These are phyloP conservation scores for Arachnomyces sp. DNA, from an alignment of 2,329 filamentous ascomycete genomes.

Conservation along the genomic window DNA sequence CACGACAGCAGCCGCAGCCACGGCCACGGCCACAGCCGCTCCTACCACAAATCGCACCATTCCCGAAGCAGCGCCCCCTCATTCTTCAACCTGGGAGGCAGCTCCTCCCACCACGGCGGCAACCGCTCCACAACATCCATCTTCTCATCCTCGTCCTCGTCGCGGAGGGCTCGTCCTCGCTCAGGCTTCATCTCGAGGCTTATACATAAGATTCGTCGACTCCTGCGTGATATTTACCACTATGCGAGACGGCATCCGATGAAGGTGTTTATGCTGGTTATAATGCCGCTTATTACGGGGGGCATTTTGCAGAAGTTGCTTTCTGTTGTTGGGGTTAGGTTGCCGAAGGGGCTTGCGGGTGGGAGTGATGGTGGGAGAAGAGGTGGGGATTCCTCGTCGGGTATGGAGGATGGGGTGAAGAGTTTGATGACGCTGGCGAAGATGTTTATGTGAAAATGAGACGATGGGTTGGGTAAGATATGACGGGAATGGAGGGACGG, in stretches of 20 bases:
- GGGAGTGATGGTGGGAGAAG: constrained; percentile 23
- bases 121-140: constrained; percentile 36
- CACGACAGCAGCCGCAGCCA: constrained; percentile 8
- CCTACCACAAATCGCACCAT: constrained; percentile 29
- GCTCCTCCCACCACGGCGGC: constrained; percentile 32
- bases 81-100: constrained; percentile 36
- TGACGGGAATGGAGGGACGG: neutral
- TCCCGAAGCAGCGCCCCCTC: constrained; percentile 35
- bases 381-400: constrained; percentile 19
- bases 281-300: constrained; percentile 79
- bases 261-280: constrained; percentile 78
- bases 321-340: constrained; percentile 65
- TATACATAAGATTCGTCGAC: constrained; percentile 65
- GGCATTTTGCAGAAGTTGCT: constrained; percentile 73
- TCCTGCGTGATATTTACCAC: constrained; percentile 70
- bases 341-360: constrained; percentile 54
- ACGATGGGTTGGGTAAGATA: neutral
- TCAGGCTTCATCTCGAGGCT: constrained; percentile 67
- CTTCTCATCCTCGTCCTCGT: constrained; percentile 56
- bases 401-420: constrained; percentile 39
- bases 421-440: constrained; percentile 44
- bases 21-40: constrained; percentile 28
- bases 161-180: constrained; percentile 70
- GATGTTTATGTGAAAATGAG: constrained; percentile 40
- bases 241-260: constrained; percentile 77